Conservation (phyloP, 2,329 filamentous ascomycete genomes). For the Chrysoporthe austroafricana region DNA sequence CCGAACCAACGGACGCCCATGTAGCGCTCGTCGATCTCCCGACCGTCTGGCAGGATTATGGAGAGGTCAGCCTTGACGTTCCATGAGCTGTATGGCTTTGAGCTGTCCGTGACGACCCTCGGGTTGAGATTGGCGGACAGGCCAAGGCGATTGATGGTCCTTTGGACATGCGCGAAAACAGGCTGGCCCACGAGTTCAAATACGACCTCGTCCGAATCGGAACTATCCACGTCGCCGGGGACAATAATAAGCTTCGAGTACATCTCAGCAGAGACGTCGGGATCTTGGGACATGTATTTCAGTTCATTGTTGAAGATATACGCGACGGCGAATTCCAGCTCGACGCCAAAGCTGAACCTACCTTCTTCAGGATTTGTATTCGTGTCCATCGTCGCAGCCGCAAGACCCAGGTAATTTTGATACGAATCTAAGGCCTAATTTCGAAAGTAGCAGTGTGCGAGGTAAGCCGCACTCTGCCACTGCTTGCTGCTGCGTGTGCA, state of each 20-base stretch:
- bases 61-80: not conserved
- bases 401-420: too few relatives aligned
- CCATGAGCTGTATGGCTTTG: not conserved
- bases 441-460: too few relatives aligned
- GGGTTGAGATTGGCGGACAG: not conserved
- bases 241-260: not conserved
- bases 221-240: not conserved
- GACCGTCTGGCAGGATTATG: not conserved
- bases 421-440: too few relatives aligned
- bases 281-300: not conserved
- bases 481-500: not conserved
- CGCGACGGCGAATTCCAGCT: conserved; percentile 9
- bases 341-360: conserved; percentile 12
- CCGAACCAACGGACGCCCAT: conserved; percentile 1
- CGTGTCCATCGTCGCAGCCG: not conserved
- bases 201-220: too few relatives aligned
- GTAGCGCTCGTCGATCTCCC: not conserved
- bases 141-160: not conserved
- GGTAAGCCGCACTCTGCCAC: too few relatives aligned
- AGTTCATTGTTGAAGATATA: not conserved
- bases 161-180: not conserved
- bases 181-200: not conserved
- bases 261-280: not conserved
- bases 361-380: not conserved
- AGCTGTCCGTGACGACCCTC: not conserved